Base-by-base conservation (phyloP, 2,329 filamentous ascomycete genomes). In the Calonectria pauciramosa region DNA sequence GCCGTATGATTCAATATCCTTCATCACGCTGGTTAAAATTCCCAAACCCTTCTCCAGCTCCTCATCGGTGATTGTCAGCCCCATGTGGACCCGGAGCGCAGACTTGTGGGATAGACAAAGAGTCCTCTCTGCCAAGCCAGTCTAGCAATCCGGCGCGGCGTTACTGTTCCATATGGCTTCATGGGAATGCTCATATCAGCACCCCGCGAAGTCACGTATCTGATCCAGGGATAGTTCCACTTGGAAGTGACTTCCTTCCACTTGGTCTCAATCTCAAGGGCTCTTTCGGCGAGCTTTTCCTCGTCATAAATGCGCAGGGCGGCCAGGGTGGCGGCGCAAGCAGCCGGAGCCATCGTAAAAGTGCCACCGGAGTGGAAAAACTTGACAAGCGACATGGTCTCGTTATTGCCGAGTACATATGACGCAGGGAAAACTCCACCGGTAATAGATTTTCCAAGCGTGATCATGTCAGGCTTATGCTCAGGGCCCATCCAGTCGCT, bases 161-260 rank as follows among this genome's bases (percentile, higher is more conserved):
- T 60, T 26, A 60, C 54, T 14, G 54, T 60, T 7, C 54, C 54
- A 60, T 60, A 14, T n/a, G n/a, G 34, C 20, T 60, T 32, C 54
- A 60, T 60, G n/a, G 54, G 32, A 60, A 60, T 60, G 54, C 54
- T 60, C 54, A 60, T 60, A 8, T 60, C 54, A 38, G 54, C 54
- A 38, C 54, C 54, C 7, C 54, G 54, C 32, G 54, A 60, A 26
- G 54, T 60, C 11, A 38, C 32, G 6, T 60, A 60, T 8, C 23
- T 60, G 13, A 60, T 38, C 32, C 54, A 60, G 2, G 54, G 32
- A 38, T 60, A 38, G 20, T 18, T 26, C 54, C 54, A 60, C 11
- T 38, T 26, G 3, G 32, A 23, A 3, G 54, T 38, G n/a, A 23
- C n/a, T 3, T 60, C 32, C 32, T 60, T 60, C 54, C 54, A 38